Percentiles rank a stretch among this genome's conserved stretches.
Evolutionary conservation across 2,329 filamentous ascomycete species (phyloP).

Genomic region (Cladosporium sp.): DNA sequence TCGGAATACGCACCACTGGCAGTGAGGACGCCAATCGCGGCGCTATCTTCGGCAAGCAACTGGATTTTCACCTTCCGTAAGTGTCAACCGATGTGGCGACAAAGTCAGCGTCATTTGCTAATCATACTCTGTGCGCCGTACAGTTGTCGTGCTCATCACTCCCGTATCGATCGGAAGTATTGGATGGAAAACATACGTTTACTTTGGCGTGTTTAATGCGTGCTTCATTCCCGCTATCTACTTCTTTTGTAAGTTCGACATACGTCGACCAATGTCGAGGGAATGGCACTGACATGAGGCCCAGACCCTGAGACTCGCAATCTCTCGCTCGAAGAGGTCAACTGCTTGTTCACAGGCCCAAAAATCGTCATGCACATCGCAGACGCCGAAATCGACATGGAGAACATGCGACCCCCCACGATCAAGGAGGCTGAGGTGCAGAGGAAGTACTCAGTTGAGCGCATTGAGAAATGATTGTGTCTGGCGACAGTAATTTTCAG

Average conservation of each 20-base stretch:
- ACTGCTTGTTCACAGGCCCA: slow-evolving; percentile 47
- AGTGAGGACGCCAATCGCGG: slow-evolving; percentile 92
- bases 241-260: slow-evolving; percentile 40
- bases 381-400: slow-evolving; percentile 20
- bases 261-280: rapidly evolving
- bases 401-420: slow-evolving; percentile 9
- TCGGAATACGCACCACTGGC: slow-evolving; percentile 92
- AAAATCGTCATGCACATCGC: slow-evolving; percentile 24
- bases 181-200: slow-evolving; percentile 54
- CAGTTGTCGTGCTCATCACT: slow-evolving; percentile 40
- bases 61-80: slow-evolving; percentile 43
- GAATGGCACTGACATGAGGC: not conserved
- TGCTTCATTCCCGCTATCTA: slow-evolving; percentile 49
- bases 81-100: not conserved
- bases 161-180: slow-evolving; percentile 48
- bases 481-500: not conserved
- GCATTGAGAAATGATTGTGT: not conserved
- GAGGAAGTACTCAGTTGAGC: slow-evolving; percentile 12
- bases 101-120: not conserved
- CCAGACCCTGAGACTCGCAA: slow-evolving; percentile 35
- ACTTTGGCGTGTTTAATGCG: slow-evolving; percentile 53
- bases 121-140: not conserved
- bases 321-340: slow-evolving; percentile 54
- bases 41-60: slow-evolving; percentile 71
- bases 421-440: slow-evolving; percentile 6